Percentiles rank a stretch among this genome's conserved stretches.
These are phyloP conservation scores for Geotrichum cucujoidarum DNA, from an alignment of 1,139 yeast genomes.

Conservation along the genomic window DNA sequence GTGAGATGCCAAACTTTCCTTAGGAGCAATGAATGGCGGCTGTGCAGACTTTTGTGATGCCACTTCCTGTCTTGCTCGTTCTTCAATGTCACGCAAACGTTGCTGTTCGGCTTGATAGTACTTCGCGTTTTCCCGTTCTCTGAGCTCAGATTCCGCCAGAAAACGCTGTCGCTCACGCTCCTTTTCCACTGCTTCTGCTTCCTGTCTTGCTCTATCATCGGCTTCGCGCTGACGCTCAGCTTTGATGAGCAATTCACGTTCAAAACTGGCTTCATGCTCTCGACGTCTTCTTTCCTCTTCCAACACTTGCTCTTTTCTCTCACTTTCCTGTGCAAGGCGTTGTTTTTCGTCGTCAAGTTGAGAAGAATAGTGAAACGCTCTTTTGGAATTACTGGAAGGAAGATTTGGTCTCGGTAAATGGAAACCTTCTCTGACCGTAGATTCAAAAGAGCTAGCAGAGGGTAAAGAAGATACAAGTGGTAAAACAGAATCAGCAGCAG, in stretches of 20 bases:
- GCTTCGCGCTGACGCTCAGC: neutral
- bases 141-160: no score
- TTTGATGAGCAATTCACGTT: no score
- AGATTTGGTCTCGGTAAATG: conserved; percentile 14
- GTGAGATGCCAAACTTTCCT: neutral
- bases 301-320: neutral
- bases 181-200: no score
- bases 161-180: no score
- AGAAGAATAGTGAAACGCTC: neutral
- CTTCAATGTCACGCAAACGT: neutral
- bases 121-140: no score
- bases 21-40: neutral
- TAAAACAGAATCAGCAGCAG: no score
- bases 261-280: no score
- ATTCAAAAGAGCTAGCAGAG: conserved; percentile 8
- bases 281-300: neutral
- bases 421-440: conserved; percentile 3
- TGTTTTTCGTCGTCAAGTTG: no score
- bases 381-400: neutral
- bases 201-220: no score
- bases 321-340: no score
- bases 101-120: conserved; percentile 1
- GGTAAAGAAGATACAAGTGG: no score
- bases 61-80: neutral
- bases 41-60: neutral